A percentile compares a stretch with the other conserved stretches of the same genome.
Conservation (phyloP, 108 stramenopile genomes). For the Aureococcus anophagefferens region DNA sequence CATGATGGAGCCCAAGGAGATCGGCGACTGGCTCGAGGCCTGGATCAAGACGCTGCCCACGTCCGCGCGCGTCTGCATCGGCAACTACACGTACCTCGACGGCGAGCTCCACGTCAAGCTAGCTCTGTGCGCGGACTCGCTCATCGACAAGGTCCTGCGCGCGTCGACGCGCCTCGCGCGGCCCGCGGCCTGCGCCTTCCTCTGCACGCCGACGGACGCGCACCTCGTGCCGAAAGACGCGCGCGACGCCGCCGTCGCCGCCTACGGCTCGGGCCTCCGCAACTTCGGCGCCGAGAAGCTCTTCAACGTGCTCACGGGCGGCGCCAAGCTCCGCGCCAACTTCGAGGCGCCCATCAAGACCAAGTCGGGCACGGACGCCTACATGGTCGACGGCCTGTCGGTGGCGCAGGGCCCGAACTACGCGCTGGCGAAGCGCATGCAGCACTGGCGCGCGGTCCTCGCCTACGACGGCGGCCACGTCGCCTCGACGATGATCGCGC, state of each 20-base stretch:
- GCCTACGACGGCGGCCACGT: conserved; percentile 74
- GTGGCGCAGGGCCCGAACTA: conserved; percentile 92
- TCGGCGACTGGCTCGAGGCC: conserved; percentile 74
- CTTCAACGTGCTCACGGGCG: conserved; percentile 4
- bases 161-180: neutral
- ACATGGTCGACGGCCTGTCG: conserved; percentile 73
- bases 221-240: conserved; percentile 85
- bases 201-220: conserved; percentile 95
- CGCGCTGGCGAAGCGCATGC: conserved; percentile 90
- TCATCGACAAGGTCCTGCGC: conserved; percentile 28
- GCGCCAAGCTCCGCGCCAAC: conserved; percentile 61
- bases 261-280: conserved; percentile 38
- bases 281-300: conserved; percentile 20
- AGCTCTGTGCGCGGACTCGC: conserved; percentile 82
- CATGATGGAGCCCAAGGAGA: conserved; percentile 81
- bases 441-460: conserved; percentile 93
- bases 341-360: conserved; percentile 53
- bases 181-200: conserved; percentile 72
- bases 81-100: conserved; percentile 90
- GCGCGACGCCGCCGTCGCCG: conserved; percentile 57
- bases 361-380: conserved; percentile 24
- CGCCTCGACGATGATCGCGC: conserved; percentile 91
- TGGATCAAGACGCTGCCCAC: conserved; percentile 67
- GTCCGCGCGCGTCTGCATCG: conserved; percentile 55
- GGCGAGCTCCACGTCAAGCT: conserved; percentile 92